phyloP scores from a whole-genome alignment of 768 basidiomycete species.

The Wakefieldia striispora region DNA sequence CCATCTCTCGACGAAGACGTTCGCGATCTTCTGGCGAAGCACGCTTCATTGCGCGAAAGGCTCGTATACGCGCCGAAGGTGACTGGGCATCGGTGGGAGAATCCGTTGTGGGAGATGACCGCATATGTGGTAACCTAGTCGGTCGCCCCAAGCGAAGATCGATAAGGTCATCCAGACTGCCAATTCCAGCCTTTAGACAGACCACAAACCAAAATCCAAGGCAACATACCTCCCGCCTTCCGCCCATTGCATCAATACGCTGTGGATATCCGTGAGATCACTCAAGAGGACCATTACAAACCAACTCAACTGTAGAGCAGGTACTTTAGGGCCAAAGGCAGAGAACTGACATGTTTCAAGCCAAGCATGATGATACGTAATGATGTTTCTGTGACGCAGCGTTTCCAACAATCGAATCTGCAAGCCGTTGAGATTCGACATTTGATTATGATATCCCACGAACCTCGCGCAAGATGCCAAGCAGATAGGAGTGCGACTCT shows the following conservation, averaged over 20 bases:
- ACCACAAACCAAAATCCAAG: background rate
- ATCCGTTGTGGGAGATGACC: slow-evolving; percentile 25
- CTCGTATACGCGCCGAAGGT: slow-evolving; percentile 70
- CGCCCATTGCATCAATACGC: slow-evolving; percentile 92
- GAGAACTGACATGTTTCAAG: slow-evolving; percentile 85
- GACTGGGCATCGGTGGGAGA: slow-evolving; percentile 43
- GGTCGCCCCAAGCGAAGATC: slow-evolving; percentile 70
- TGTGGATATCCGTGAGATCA: slow-evolving; percentile 26
- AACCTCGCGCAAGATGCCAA: slow-evolving; percentile 78
- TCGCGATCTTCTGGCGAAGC: slow-evolving; percentile 65
- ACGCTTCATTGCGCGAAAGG: slow-evolving; percentile 67
- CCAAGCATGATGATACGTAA: slow-evolving; percentile 97
- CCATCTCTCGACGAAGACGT: slow-evolving; percentile 53
- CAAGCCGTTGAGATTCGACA: background rate
- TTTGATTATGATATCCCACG: slow-evolving; percentile 4
- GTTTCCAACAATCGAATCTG: slow-evolving; percentile 83
- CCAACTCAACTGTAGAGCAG: slow-evolving; percentile 74
- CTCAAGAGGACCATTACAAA: background rate
- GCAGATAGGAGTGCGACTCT: slow-evolving; percentile 80
- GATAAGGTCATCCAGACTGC: slow-evolving; percentile 81
- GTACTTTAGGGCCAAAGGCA: slow-evolving; percentile 82
- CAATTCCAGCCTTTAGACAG: background rate
- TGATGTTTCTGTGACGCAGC: slow-evolving; percentile 88
- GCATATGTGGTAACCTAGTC: slow-evolving; percentile 42
- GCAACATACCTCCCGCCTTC: slow-evolving; percentile 67